These are phyloP conservation scores for Centrapalus pauciflorus DNA, from an alignment of 129 eudicot genomes.

Conservation along the genomic window DNA sequence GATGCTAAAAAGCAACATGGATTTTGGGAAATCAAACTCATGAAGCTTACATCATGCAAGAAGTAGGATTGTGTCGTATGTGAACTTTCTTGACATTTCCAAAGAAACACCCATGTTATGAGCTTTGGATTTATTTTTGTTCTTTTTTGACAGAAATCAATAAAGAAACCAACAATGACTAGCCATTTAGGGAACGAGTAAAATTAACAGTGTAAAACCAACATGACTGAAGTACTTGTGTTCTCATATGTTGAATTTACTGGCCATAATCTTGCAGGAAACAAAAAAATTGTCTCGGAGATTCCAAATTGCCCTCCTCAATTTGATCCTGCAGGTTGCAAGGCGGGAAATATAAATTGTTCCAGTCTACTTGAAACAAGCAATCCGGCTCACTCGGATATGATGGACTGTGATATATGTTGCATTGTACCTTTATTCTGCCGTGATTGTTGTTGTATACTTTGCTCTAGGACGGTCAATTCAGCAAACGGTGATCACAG, in stretches of 20 bases:
- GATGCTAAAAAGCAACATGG: too few species aligned
- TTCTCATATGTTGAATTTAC: background rate
- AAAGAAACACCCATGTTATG: too few species aligned
- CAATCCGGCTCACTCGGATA: conserved; percentile 18
- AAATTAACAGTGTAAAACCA: too few species aligned
- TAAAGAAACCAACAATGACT: too few species aligned
- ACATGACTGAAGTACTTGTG: background rate
- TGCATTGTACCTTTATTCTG: conserved; percentile 77
- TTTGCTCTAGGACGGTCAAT: conserved; percentile 47
- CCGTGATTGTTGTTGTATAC: conserved; percentile 79
- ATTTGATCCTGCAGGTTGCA: conserved; percentile 38
- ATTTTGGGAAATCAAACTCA: too few species aligned
- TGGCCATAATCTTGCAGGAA: conserved; percentile 25
- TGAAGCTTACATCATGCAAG: too few species aligned
- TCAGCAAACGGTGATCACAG: conserved; percentile 34
- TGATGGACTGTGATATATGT: conserved; percentile 68
- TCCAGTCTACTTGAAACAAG: conserved; percentile 46
- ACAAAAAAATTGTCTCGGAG: conserved; percentile 26
- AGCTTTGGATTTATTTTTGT: too few species aligned
- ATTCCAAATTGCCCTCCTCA: conserved; percentile 23
- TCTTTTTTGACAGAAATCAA: too few species aligned
- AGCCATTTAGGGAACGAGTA: too few species aligned
- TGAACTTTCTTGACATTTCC: too few species aligned
- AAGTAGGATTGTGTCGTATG: too few species aligned
- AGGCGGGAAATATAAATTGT: conserved; percentile 73